Conservation (phyloP, 164 flowering plant species). For the Saururus chinensis region DNA sequence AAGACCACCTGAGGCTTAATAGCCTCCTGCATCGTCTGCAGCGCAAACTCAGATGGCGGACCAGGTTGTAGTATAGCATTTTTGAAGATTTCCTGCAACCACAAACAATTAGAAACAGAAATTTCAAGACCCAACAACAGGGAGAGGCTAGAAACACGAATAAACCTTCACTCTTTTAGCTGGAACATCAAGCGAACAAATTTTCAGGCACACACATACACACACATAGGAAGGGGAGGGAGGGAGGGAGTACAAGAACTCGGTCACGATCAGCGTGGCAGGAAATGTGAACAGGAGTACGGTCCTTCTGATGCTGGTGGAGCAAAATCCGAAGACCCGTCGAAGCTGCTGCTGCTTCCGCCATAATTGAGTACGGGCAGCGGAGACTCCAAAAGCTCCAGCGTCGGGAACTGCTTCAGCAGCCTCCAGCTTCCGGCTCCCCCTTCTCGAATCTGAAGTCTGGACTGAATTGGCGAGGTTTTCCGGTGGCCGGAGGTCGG, state of each 20-base stretch:
- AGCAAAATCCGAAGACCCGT: conserved; percentile 25
- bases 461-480: no score
- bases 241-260: conserved; percentile 16
- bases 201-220: no score
- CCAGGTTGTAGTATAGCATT: conserved; percentile 49
- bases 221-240: no score
- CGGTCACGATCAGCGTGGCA: conserved; percentile 31
- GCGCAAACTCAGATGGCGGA: conserved; percentile 65
- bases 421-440: no score
- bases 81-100: conserved; percentile 58
- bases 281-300: conserved; percentile 23
- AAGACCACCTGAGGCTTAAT: conserved; percentile 76
- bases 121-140: no score
- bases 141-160: no score
- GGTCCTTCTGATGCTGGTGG: conserved; percentile 25
- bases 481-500: no score
- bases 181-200: neutral
- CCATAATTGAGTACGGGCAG: neutral
- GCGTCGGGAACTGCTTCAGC: no score
- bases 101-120: no score
- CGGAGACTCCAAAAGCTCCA: no score
- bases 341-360: conserved; percentile 21
- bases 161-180: neutral
- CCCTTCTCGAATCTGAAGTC: no score
- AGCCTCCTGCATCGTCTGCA: conserved; percentile 78